These are phyloP conservation scores for Suillus subluteus DNA, from an alignment of 768 basidiomycete genomes.

Conservation along the genomic window DNA sequence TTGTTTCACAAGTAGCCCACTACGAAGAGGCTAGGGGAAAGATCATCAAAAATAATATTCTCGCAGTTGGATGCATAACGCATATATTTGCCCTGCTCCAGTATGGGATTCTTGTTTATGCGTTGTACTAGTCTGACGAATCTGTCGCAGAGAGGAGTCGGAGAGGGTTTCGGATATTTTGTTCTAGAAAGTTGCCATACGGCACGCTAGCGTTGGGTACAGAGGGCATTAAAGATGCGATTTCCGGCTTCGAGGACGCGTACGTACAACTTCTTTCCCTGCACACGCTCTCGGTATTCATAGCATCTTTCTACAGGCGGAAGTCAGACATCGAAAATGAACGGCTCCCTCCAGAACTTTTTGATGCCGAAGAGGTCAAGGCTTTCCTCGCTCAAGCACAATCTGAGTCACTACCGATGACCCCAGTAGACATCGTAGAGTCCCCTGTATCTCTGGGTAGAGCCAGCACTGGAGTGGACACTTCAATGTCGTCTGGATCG, in stretches of 20 bases:
- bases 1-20: constrained; percentile 42
- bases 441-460: constrained; percentile 51
- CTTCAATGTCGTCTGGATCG: constrained; percentile 24
- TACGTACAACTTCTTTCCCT: constrained; percentile 46
- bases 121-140: neutral
- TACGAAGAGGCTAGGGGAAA: constrained; percentile 71
- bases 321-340: constrained; percentile 99
- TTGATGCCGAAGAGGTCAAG: constrained; percentile 76
- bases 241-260: constrained; percentile 94
- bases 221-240: constrained; percentile 97
- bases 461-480: constrained; percentile 44
- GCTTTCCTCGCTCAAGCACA: constrained; percentile 51
- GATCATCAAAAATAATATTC: constrained; percentile 65
- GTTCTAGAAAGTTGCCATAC: constrained; percentile 76
- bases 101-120: constrained; percentile 46
- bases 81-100: constrained; percentile 93
- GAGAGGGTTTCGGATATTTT: constrained; percentile 95
- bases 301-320: constrained; percentile 56
- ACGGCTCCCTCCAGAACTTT: constrained; percentile 92
- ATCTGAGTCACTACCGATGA: constrained; percentile 51
- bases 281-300: neutral
- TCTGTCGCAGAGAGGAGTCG: constrained; percentile 81
- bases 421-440: constrained; percentile 48
- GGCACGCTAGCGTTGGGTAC: constrained; percentile 85
- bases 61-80: constrained; percentile 41